Evolutionary conservation across 148 eudicot species (phyloP), one percentile per base, ranked within the genome.

Genomic region (Suaeda aralocaspica): DNA sequence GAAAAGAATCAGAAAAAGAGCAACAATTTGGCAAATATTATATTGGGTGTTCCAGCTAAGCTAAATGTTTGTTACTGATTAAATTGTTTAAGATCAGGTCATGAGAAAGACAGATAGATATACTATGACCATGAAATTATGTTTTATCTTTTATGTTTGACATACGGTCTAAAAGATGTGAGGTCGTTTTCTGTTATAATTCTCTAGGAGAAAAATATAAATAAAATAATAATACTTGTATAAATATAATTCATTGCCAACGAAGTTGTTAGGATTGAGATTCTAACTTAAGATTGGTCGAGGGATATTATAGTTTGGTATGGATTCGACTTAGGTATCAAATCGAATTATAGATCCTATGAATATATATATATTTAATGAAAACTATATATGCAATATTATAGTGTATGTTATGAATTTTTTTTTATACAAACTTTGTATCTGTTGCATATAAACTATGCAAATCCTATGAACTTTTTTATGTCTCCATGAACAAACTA

Each of bases 21-120:
- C 1, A 63, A 5, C 5, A 26, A 64, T 24, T 19, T 31, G 16
- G 50, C 14, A 34, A 44, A 50, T 16, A 41, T 9, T 22, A 34
- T 30, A 30, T 66, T 18, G 59, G 46, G 70, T 25, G 15, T 21
- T 59, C 59, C 59, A 55, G 62, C 72, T 56, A 55, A 55, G 50
- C 72, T 56, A 34, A 28, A 22, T 34, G 21, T 68, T 52, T 13
- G 60, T 67, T 31, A 52, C 26, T 49, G 26, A 4, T 34, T 22
- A 30, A 22, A 55, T 28, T 55, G 24, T n/a, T n/a, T 65, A 36
- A 34, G 44, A 60, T 60, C 64, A 60, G 44, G 34, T 60, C 44
- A 60, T 60, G 68, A 65, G 30, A 28, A 28, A 26, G 68, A 65
- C 68, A 28, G 53, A 8, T 44, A 65, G 22, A 65, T 45, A 29